Evolutionary conservation across 1,284 basidiomycete species (phyloP), one percentile per base, ranked within the genome.

Genomic region (Neolentinus lepideus): DNA sequence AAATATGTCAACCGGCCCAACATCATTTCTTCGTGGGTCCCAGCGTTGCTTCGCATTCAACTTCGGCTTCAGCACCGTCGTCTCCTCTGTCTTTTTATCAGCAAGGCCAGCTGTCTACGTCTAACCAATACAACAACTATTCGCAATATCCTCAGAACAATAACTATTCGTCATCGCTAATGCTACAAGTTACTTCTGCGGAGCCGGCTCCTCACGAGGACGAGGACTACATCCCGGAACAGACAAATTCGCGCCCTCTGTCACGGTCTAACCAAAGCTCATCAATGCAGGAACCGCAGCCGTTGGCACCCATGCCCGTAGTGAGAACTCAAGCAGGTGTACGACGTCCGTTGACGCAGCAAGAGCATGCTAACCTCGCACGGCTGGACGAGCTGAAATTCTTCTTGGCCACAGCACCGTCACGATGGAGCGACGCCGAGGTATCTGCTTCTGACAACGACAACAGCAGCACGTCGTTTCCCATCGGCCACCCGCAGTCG

Each of bases 331-430:
- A 4, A 21, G 69, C 45, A 78, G 29, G 78, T 19, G 75, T 84
- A 25, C 73, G 73, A 19, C 70, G 85, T 22, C 75, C 83, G 0
- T 74, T 90, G 48, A 82, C 76, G 1, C 66, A 76, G 3, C 73
- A 79, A 56, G 88, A 90, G 67, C 79, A 83, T 57, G 85, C 88
- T 29, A 77, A 81, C 43, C 75, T 91, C 46, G 77, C 79, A n/a
- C 77, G 85, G 59, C 78, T 92, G 35, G 88, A 92, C 63, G 70
- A 82, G 22, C 85, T 92, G 69, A 92, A 91, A 71, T 86, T 84
- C 71, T 95, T 55, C 46, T 31, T 48, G 21, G 35, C 54, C 58
- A 43, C 60, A 52, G 52, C 55, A 56, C 57, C 60, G 54, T 55
- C 61, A 59, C 64, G 64, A 67, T 68, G 67, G 65, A 36, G 27